Base-by-base conservation (phyloP, 2,329 filamentous ascomycete genomes). In the Dothidotthia symphoricarpi region DNA sequence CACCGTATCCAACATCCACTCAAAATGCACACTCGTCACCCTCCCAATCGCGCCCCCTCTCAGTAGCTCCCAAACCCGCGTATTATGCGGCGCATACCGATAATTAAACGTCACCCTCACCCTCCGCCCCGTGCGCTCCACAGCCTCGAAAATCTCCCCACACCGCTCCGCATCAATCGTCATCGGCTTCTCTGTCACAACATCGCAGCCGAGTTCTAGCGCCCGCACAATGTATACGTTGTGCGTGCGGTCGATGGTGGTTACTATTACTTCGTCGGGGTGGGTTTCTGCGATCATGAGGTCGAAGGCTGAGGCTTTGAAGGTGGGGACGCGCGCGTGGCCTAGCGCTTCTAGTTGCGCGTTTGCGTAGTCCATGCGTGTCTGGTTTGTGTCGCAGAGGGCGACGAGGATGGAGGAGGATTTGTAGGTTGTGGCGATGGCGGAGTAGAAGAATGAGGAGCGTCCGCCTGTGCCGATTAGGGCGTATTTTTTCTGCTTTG, bases 181-280 rank as follows among this genome's bases (percentile, higher is more conserved):
- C 79, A 82, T 82, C 4, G 79, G 80, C 58, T 83, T 83, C 53
- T 82, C 79, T 0, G 76, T 82, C n/a, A 82, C 69, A 0, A 81
- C 78, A 43, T 76, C 73, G 51, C 77, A 79, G 12, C 78, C 79
- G 1, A 80, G 63, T 45, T 81, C 77, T 32, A 83, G 65, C 0
- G 80, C 77, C 3, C 75, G 71, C 4, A 80, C 69, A 32, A 81
- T 81, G 63, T 83, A 83, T 17, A 67, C 71, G 51, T 81, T 69
- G 59, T 83, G 80, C 3, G 77, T 80, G 16, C 78, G 73, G 61
- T 83, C 80, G 51, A 82, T 80, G 0, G 79, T 82, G 1, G 79
- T 82, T 12, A 82, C 71, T 46, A 83, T 81, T 12, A 83, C 71
- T 53, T 80, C 77, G 57, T 82, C 77, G 0, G 80, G 79, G 39